Conservation (phyloP, 139 green algal species). For the Tetradesmus obliquus region DNA sequence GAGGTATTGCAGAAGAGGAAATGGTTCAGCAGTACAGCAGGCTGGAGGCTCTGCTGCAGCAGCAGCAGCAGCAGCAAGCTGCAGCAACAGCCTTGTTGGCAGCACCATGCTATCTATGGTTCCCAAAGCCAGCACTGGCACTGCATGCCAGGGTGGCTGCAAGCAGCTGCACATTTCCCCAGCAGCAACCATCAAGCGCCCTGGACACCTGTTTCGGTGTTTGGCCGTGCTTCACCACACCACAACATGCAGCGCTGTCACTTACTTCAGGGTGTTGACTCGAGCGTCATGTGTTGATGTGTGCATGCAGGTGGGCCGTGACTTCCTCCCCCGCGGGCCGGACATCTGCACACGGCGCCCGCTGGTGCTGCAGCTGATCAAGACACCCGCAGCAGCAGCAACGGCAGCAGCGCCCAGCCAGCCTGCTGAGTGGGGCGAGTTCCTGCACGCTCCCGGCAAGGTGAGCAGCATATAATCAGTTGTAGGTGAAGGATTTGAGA, state of each 20-base stretch:
- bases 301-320: constrained; percentile 79
- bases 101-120: not conserved
- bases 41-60: not conserved
- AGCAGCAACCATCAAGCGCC: too few relatives aligned
- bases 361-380: constrained; percentile 92
- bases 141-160: too few relatives aligned
- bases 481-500: too few relatives aligned
- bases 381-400: constrained; percentile 48
- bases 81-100: not conserved
- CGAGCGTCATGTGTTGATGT: not conserved
- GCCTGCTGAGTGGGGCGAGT: constrained; percentile 95
- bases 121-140: too few relatives aligned
- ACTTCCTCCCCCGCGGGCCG: constrained; percentile 88
- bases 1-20: not conserved
- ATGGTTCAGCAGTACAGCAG: not conserved
- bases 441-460: constrained; percentile 91
- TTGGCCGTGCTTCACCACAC: too few relatives aligned
- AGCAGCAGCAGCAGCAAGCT: not conserved
- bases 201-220: too few relatives aligned
- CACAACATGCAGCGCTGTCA: too few relatives aligned
- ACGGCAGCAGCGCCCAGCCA: not conserved
- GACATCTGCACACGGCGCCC: constrained; percentile 90
- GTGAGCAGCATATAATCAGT: not conserved
- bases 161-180: too few relatives aligned
- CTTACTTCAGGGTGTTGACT: too few relatives aligned